Evolutionary conservation across 1,284 basidiomycete genomes (phyloP).

Genomic region (Heimioporus retisporus): DNA sequence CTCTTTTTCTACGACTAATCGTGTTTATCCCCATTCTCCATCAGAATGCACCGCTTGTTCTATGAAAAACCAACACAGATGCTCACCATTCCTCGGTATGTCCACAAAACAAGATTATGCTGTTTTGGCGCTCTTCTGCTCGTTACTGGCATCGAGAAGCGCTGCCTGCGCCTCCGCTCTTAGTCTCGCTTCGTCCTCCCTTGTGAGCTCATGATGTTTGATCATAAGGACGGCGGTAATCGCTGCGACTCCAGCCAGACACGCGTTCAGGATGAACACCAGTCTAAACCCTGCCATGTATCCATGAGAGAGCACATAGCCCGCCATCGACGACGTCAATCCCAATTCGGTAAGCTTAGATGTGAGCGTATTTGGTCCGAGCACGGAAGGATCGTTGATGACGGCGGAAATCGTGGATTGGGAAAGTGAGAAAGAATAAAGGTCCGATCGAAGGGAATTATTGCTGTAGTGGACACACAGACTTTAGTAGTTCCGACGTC

Average conservation of each 20-base stretch:
- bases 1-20: no score
- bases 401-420: constrained; percentile 50
- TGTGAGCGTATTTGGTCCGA: constrained; percentile 44
- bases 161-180: constrained; percentile 44
- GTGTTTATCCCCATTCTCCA: no score
- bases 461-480: constrained; percentile 50
- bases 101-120: constrained; percentile 2
- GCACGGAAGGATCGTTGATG: constrained; percentile 60
- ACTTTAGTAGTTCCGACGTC: background rate
- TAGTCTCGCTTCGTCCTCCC: constrained; percentile 63
- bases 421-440: constrained; percentile 49
- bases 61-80: no score
- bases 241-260: constrained; percentile 56
- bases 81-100: no score
- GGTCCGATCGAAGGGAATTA: constrained; percentile 60
- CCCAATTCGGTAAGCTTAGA: constrained; percentile 42
- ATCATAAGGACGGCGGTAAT: constrained; percentile 66
- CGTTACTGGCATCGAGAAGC: constrained; percentile 7
- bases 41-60: no score
- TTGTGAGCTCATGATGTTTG: constrained; percentile 64
- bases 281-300: constrained; percentile 67
- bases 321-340: constrained; percentile 50
- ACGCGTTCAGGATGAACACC: constrained; percentile 69
- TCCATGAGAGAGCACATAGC: constrained; percentile 57
- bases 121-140: constrained; percentile 9